Evolutionary conservation across 2,329 filamentous ascomycete species (phyloP), one percentile per base, ranked within the genome.

Genomic region (Penicillium sp.): DNA sequence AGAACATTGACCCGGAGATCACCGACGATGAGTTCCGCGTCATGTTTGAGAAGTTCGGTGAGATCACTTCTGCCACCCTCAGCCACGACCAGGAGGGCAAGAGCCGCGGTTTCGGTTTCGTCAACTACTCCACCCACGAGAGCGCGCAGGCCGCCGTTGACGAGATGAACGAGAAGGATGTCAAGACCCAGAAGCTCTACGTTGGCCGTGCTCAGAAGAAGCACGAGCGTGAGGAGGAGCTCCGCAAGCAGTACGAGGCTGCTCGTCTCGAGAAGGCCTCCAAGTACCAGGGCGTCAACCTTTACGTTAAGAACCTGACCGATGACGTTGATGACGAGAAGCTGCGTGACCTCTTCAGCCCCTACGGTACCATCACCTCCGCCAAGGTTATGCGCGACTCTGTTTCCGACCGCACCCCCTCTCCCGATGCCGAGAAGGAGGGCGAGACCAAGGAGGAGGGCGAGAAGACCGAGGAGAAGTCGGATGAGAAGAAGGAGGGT

Each of bases 131-230:
- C 73, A 91, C 89, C 73, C 95, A 99, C 78, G 93, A 96, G 77
- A 86, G 87, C 75, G 95, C 95, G 63, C 80, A 86, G 72, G 87
- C 87, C 78, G 93, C 95, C 65, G 95, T 98, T 60, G 93, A 97
- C 0, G 89, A 92, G 67, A 88, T 99, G 67, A 94, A 99, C 78
- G 89, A 91, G 75, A 92, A 88, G 73, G 93, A 98, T 54, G 92
- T 96, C 85, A 90, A 90, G 75, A 90, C 91, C 63, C 92, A 98
- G 84, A 95, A 96, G 76, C 87, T 99, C 62, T 99, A 99, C 76
- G 95, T 99, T 69, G 95, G 95, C 70, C 93, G 95, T 78, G 95
- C 95, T 59, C 95, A 98, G 85, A 99, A 99, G 91, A 99, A 99
- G 86, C 95, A 98, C 78, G 95, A 99, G 84, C 95, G 95, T 73